A percentile compares a stretch with the other conserved stretches of the same genome.
Evolutionary conservation across 305 asterid species (phyloP).

Genomic region (Euphrasia arctica): DNA sequence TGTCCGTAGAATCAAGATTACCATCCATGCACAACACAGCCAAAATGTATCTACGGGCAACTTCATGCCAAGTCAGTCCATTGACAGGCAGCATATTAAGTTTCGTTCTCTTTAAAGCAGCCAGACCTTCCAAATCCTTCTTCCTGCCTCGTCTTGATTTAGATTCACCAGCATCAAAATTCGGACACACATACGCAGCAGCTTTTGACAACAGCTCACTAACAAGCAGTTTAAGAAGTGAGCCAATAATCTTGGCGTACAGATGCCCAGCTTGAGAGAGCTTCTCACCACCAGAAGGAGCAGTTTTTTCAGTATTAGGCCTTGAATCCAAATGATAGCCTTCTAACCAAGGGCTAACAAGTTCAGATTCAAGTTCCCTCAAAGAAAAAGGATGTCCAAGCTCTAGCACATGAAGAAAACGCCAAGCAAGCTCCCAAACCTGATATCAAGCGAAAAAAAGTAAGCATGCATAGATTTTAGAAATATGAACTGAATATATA

Average conservation of each 20-base stretch:
- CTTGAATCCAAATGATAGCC: constrained; percentile 38
- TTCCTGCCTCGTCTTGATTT: constrained; percentile 80
- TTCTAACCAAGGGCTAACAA: constrained; percentile 71
- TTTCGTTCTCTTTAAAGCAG: constrained; percentile 60
- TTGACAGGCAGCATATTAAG: constrained; percentile 77
- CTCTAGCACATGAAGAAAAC: constrained; percentile 74
- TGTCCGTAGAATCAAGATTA: constrained; percentile 77
- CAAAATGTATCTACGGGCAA: constrained; percentile 78
- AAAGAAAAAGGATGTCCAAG: constrained; percentile 66
- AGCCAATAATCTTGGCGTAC: constrained; percentile 53
- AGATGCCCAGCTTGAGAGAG: constrained; percentile 47
- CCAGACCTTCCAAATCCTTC: constrained; percentile 68
- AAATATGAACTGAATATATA: constrained; percentile 16
- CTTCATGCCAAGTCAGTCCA: constrained; percentile 96
- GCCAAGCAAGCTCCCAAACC: constrained; percentile 87
- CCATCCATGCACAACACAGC: constrained; percentile 83
- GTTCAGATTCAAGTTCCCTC: constrained; percentile 72
- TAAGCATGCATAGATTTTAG: constrained; percentile 19
- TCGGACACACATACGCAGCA: constrained; percentile 67
- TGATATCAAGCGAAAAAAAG: constrained; percentile 37
- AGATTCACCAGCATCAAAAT: constrained; percentile 69
- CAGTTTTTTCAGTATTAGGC: constrained; percentile 25
- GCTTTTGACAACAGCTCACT: constrained; percentile 79
- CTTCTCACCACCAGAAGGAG: constrained; percentile 40
- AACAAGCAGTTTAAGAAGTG: constrained; percentile 68